A percentile compares a stretch with the other conserved stretches of the same genome.
Conservation (phyloP, 176 grass and related monocot species). For the Carex kokanica region DNA sequence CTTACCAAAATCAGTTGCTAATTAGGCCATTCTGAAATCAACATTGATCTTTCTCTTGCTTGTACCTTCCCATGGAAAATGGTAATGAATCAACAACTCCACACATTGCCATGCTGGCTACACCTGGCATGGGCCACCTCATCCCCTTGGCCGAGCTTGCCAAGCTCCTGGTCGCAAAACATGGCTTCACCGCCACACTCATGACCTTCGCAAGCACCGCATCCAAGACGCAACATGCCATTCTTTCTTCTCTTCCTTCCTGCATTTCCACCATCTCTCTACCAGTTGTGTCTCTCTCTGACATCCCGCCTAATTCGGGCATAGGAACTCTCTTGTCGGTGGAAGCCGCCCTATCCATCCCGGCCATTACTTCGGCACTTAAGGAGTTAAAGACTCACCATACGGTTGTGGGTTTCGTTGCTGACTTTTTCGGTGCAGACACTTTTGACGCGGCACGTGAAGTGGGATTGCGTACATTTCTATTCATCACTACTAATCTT, state of each 20-base stretch:
- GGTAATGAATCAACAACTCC: background rate
- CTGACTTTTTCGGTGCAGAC: constrained; percentile 39
- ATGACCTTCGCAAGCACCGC: constrained; percentile 41
- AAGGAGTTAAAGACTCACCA: background rate
- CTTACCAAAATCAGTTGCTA: background rate
- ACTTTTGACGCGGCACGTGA: constrained; percentile 33
- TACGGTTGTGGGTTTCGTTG: constrained; percentile 42
- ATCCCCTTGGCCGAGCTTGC: constrained; percentile 56
- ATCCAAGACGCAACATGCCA: constrained; percentile 27
- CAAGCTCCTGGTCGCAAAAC: constrained; percentile 42
- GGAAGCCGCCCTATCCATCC: background rate
- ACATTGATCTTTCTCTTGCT: background rate
- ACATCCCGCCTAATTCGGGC: constrained; percentile 15
- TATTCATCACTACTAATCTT: constrained; percentile 56
- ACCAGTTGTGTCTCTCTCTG: constrained; percentile 34
- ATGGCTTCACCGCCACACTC: constrained; percentile 47
- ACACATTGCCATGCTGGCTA: constrained; percentile 40
- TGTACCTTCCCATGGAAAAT: background rate
- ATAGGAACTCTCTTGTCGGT: constrained; percentile 33
- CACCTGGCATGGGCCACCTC: constrained; percentile 75
- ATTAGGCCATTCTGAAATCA: background rate
- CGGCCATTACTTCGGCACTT: background rate
- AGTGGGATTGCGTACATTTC: constrained; percentile 32
- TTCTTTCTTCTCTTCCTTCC: constrained; percentile 31
- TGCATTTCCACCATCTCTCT: constrained; percentile 34